Conservation (phyloP, 2,329 filamentous ascomycete species). For the Thielaviopsis ethacetica region DNA sequence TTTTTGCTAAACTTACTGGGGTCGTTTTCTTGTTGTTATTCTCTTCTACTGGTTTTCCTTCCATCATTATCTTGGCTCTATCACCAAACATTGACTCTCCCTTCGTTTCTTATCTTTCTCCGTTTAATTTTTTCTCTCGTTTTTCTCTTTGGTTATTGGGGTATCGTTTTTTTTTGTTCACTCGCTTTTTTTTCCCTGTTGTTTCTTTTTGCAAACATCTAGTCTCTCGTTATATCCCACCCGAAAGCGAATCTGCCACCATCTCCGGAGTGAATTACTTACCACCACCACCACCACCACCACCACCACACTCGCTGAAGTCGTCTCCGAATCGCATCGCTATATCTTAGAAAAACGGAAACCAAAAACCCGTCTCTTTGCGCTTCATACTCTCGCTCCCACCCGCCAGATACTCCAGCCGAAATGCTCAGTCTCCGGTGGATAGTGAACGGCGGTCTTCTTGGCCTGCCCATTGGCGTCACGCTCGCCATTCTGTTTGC, state of each 20-base stretch:
- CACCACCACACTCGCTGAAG: not conserved
- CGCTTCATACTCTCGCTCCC: not conserved
- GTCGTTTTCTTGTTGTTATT: not conserved
- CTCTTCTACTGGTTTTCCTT: not conserved
- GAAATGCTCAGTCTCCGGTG: conserved; percentile 24
- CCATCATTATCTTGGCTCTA: not conserved
- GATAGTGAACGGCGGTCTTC: conserved; percentile 32
- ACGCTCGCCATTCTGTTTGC: conserved; percentile 34
- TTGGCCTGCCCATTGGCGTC: conserved; percentile 32
- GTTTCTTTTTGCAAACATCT: too few relatives aligned
- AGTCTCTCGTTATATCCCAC: too few relatives aligned
- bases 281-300: too few relatives aligned
- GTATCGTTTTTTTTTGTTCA: not conserved
- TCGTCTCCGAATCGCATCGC: not conserved
- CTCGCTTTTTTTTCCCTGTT: not conserved
- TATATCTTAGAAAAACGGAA: not conserved
- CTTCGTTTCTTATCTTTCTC: not conserved
- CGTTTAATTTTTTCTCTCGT: conserved; percentile 5
- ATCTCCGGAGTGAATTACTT: too few relatives aligned
- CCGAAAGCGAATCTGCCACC: too few relatives aligned
- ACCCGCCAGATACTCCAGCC: not conserved
- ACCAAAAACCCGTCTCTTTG: not conserved
- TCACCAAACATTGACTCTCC: not conserved
- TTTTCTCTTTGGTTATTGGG: not conserved
- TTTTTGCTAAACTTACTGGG: not conserved